Base-by-base conservation (phyloP, 768 basidiomycete genomes). In the Xerocomellus amylosporus region DNA sequence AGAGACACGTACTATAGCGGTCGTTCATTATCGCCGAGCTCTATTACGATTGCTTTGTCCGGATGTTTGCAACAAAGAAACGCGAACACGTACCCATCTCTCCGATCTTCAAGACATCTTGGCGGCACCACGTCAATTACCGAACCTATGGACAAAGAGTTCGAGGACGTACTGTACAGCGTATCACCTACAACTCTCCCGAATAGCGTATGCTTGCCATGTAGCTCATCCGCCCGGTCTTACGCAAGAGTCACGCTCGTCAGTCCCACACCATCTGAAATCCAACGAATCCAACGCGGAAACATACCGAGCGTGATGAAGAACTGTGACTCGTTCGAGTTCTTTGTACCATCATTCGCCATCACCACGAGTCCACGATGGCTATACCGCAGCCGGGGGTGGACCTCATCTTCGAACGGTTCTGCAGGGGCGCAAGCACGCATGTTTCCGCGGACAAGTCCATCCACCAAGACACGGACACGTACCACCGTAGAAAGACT, bases 251-350 rank as follows among this genome's bases (percentile, higher is more conserved):
- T 36, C 33, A 28, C 51, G 5, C 24, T 10, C 19, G 38, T 56
- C 49, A 47, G 44, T 31, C 31, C 7, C 46, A 1, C 14, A 7
- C 9, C n/a, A 12, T 34, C 3, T 12, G 3, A 6, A 8, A 12
- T 22, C 20, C 1, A 14, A 20, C 4, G 12, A 14, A 38, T 10
- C 19, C n/a, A 37, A 39, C 8, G 31, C 12, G 39, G 19, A 51
- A 17, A 59, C 69, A 20, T 37, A 92, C 93, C 89, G 0, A 98
- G 83, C 0, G 97, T 98, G 46, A 98, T 86, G 67, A 98, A 88
- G 73, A 93, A 98, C 69, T 98, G 96, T 0, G 93, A 96, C 50
- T 91, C 88, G 60, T 99, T 99, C 4, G 90, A 85, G 65, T 95
- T 81, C 70, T 89, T 91, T 28, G 79, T 78, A 10, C 93, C 93